A percentile compares a stretch with the other conserved stretches of the same genome.
These are phyloP conservation scores for Saturnispora bothae DNA, from an alignment of 805 yeast species.

Conservation along the genomic window DNA sequence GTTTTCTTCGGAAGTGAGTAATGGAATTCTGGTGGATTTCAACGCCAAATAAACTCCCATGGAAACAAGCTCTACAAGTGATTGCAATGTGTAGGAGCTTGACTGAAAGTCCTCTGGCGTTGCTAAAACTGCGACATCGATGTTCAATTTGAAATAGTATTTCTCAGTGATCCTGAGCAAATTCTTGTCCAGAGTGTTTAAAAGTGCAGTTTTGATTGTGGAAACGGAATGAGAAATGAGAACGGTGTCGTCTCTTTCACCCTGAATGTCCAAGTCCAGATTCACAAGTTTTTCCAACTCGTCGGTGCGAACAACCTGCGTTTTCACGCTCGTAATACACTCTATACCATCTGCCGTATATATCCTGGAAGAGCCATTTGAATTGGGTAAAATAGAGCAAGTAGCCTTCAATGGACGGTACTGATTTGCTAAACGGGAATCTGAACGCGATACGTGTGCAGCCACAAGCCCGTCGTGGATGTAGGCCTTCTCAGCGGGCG, in stretches of 20 bases:
- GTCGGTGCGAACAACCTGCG: constrained; percentile 51
- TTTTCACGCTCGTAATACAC: constrained; percentile 83
- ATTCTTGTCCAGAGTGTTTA: constrained; percentile 41
- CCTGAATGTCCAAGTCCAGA: constrained; percentile 74
- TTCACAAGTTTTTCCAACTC: constrained; percentile 43
- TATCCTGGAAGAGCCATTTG: constrained; percentile 88
- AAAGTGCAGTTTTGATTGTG: constrained; percentile 43
- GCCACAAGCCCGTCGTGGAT: constrained; percentile 66
- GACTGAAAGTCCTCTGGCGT: constrained; percentile 30
- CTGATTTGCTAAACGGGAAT: constrained; percentile 64
- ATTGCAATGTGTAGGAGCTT: constrained; percentile 62
- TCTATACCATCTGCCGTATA: constrained; percentile 85
- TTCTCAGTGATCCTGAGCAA: constrained; percentile 55
- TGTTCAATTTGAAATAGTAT: constrained; percentile 64
- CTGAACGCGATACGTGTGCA: constrained; percentile 58
- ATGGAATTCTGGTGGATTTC: constrained; percentile 66
- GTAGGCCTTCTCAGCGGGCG: constrained; percentile 69
- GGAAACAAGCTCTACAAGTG: constrained; percentile 50
- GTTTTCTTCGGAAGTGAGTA: constrained; percentile 56
- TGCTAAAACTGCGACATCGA: constrained; percentile 74
- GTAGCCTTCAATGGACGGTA: constrained; percentile 81
- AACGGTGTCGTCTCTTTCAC: constrained; percentile 69
- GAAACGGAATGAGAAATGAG: constrained; percentile 55
- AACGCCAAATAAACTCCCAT: constrained; percentile 75
- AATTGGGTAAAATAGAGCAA: constrained; percentile 69